Evolutionary conservation across 352 stramenopile species (phyloP), one percentile per base, ranked within the genome.

Genomic region (Phytophthora crassamura): DNA sequence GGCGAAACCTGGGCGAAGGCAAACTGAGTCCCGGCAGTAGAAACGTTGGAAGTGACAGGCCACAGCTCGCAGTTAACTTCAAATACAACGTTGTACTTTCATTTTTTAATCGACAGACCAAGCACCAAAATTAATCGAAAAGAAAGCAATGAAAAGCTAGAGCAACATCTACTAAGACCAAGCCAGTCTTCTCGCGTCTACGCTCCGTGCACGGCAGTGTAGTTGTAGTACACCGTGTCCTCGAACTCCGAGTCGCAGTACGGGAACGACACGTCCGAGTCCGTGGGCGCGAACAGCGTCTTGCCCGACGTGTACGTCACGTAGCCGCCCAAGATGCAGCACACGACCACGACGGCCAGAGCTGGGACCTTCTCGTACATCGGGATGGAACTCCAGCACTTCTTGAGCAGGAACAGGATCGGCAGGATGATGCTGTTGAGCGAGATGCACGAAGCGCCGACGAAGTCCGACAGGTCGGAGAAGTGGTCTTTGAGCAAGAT

Each of bases 341-440:
- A 68, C 35, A 68, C 43, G 7, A 68, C 51, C 8, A 62, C 59
- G 8, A 68, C 59, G 5, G 25, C 14, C 3, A 68, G 4, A 62
- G 53, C 40, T 8, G 59, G 59, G 14, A 48, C 4, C 43, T 68
- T 68, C 43, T 68, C 59, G 34, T 50, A 68, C 35, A 68, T 57
- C 12, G 60, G 52, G 30, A 69, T 41, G 5, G 52, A 58, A 25
- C 16, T 32, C 60, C 60, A 69, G 53, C 60, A 69, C 53, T 69
- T 69, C 36, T 69, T 69, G 36, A 69, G 60, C 14, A 69, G 53
- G 32, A 69, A 69, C 8, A 69, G 15, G 22, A 69, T 59, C 30
- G 60, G 60, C 28, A 69, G 45, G 52, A 84, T 63, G 57, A 84
- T 84, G 34, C 69, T 80, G 73, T 74, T 79, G 22, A 80, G 58